A percentile compares a stretch with the other conserved stretches of the same genome.
phyloP scores from a whole-genome alignment of 1,139 yeast species.

The Hemisphaericaspora xylanilytica region DNA sequence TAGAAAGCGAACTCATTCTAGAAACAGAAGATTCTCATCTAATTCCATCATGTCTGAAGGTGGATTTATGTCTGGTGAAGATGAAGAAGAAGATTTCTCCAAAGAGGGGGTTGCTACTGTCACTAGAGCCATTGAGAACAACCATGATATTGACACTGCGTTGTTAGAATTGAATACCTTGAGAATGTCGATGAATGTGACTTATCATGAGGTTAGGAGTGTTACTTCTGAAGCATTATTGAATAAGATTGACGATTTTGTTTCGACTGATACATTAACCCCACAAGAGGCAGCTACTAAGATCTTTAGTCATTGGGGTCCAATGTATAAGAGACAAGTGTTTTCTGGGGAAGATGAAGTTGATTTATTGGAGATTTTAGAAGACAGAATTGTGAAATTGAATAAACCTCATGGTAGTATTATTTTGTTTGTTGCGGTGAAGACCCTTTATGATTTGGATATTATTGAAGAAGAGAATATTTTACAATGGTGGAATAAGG shows the following conservation, averaged over 20 bases:
- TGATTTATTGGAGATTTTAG: constrained; percentile 65
- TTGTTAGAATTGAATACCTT: constrained; percentile 86
- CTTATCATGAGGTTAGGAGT: constrained; percentile 85
- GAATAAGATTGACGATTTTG: constrained; percentile 64
- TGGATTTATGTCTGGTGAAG: constrained; percentile 55
- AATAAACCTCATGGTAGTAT: constrained; percentile 41
- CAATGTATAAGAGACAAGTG: constrained; percentile 74
- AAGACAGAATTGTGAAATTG: constrained; percentile 40
- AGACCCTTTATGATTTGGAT: constrained; percentile 74
- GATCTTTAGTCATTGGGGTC: constrained; percentile 78
- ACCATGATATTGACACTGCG: constrained; percentile 92
- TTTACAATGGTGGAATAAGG: constrained; percentile 73
- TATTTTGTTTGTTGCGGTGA: constrained; percentile 61
- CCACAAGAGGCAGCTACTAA: constrained; percentile 74
- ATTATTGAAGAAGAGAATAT: constrained; percentile 79
- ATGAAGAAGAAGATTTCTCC: constrained; percentile 81
- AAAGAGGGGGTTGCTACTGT: constrained; percentile 93
- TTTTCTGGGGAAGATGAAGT: constrained; percentile 76
- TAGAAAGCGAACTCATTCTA: constrained; percentile 28
- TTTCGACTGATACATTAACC: constrained; percentile 70
- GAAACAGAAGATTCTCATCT: constrained; percentile 36
- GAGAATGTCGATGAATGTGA: constrained; percentile 95
- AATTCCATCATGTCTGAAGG: constrained; percentile 40
- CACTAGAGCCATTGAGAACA: constrained; percentile 84
- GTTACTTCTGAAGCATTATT: constrained; percentile 78